Evolutionary conservation across 202 grass and related monocot genomes (phyloP).

Genomic region (Hordeum pubiflorum): DNA sequence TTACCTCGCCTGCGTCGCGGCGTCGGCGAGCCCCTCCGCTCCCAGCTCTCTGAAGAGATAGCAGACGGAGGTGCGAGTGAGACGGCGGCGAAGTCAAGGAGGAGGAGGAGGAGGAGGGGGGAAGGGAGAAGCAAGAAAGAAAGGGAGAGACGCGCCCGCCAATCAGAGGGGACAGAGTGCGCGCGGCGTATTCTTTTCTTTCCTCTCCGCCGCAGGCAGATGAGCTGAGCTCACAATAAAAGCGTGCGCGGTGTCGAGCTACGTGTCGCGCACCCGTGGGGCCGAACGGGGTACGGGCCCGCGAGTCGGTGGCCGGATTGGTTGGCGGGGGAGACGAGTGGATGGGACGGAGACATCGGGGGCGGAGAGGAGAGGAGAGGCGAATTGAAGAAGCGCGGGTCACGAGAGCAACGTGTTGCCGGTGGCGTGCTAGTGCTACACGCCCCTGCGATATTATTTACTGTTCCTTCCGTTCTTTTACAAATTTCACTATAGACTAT

Average conservation of each 20-base stretch:
- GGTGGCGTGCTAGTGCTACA: not conserved
- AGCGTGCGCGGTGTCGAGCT: not conserved
- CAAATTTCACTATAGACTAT: too few species aligned
- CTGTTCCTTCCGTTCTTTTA: too few species aligned
- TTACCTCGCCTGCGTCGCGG: not conserved
- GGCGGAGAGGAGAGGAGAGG: not conserved
- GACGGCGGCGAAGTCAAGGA: constrained; percentile 21
- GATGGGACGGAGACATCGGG: not conserved
- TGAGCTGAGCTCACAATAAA: not conserved
- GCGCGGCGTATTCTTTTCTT: not conserved
- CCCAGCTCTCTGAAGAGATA: not conserved
- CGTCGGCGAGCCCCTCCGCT: not conserved
- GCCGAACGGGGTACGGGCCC: not conserved
- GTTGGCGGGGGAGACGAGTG: not conserved
- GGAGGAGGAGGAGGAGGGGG: not conserved
- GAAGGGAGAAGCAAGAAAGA: not conserved
- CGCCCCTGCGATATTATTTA: not conserved
- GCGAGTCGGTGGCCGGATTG: not conserved
- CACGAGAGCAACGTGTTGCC: not conserved
- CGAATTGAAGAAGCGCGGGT: not conserved
- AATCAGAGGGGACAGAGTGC: not conserved
- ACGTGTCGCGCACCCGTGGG: not conserved
- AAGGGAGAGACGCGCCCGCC: not conserved
- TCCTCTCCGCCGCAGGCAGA: not conserved
- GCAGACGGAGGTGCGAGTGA: not conserved